Evolutionary conservation across 805 yeast genomes (phyloP).

Genomic region (Candida corydali): DNA sequence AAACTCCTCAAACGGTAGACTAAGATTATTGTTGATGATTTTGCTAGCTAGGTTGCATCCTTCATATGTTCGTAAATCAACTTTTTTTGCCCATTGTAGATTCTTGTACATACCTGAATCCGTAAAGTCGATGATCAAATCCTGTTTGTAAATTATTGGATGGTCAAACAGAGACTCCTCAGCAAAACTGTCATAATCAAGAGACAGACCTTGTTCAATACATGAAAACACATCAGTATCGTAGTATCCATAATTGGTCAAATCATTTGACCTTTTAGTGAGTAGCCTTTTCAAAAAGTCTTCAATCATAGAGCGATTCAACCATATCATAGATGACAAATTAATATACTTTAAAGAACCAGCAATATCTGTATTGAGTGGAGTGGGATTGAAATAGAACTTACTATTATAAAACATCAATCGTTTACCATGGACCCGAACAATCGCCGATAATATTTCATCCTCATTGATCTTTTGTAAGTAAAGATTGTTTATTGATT

Average conservation of each 20-base stretch:
- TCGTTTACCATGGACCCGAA: slow-evolving; percentile 22
- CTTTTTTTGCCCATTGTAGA: slow-evolving; percentile 35
- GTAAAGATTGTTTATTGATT: slow-evolving; percentile 31
- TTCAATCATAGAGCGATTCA: slow-evolving; percentile 35
- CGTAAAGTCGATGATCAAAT: slow-evolving; percentile 33
- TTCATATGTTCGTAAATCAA: slow-evolving; percentile 21
- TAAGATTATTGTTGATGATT: slow-evolving; percentile 28
- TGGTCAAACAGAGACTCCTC: slow-evolving; percentile 8
- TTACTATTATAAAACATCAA: slow-evolving; percentile 5
- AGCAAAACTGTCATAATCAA: slow-evolving; percentile 9
- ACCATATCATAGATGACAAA: slow-evolving; percentile 46
- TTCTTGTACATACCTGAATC: slow-evolving; percentile 44
- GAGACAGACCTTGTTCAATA: slow-evolving; percentile 8
- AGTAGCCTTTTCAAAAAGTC: slow-evolving; percentile 30
- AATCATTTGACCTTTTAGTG: slow-evolving; percentile 9
- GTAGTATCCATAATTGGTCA: slow-evolving; percentile 1
- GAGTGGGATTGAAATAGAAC: slow-evolving; percentile 1
- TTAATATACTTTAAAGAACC: slow-evolving; percentile 32
- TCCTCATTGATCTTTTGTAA: slow-evolving; percentile 27
- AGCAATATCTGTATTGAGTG: slow-evolving; percentile 6
- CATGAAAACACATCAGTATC: slow-evolving; percentile 5
- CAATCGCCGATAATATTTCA: slow-evolving; percentile 25
- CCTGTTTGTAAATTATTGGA: slow-evolving; percentile 12
- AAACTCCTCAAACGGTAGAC: slow-evolving; percentile 25
- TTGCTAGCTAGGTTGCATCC: slow-evolving; percentile 25